Base-by-base conservation (phyloP, 2,329 filamentous ascomycete genomes). In the Fonsecaea monophora region DNA sequence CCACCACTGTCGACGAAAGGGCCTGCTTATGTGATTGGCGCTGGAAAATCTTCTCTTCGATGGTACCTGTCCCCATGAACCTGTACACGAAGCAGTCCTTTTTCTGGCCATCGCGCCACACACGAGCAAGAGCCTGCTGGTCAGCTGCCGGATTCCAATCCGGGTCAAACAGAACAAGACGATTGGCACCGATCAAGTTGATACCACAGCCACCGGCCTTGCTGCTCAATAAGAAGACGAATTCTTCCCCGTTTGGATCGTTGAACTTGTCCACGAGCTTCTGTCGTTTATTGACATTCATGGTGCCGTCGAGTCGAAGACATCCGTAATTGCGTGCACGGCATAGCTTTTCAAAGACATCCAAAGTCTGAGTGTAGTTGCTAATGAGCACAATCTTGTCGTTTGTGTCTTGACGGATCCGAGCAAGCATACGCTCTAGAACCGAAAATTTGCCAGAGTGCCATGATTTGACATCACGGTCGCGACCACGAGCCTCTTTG, bases 61-160 rank as follows among this genome's bases (percentile, higher is more conserved):
- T 99, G 0, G 94, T 97, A 3, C 95, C 95, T 0, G 96, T 98
- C 0, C 94, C 92, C 74, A 99, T 99, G 81, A 99, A 99, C n/a
- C 95, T 91, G 78, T 99, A 99, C 15, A 99, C 95, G 74, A 99
- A 99, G 76, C 95, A 99, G 75, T 99, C 95, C 77, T 99, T 99
- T 85, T 96, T 98, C 79, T 99, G 95, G 0, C 95, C 95, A 74
- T 99, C 95, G 84, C 95, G 92, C 95, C 95, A 99, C 21, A 99
- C 95, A 82, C 95, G 91, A 40, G 95, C 95, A 35, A 99, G 86
- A 3, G 95, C 95, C 81, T 99, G 95, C 78, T 99, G 95, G 75
- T 99, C 95, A 0, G 95, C 94, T 3, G 95, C 95, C 0, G 95
- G 95, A 74, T 99, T 99, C 95, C 95, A 99, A 78, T 95, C 92